Evolutionary conservation across 1,139 yeast genomes (phyloP), one percentile per base, ranked within the genome.

Genomic region (Entelexis paramagnoliae): DNA sequence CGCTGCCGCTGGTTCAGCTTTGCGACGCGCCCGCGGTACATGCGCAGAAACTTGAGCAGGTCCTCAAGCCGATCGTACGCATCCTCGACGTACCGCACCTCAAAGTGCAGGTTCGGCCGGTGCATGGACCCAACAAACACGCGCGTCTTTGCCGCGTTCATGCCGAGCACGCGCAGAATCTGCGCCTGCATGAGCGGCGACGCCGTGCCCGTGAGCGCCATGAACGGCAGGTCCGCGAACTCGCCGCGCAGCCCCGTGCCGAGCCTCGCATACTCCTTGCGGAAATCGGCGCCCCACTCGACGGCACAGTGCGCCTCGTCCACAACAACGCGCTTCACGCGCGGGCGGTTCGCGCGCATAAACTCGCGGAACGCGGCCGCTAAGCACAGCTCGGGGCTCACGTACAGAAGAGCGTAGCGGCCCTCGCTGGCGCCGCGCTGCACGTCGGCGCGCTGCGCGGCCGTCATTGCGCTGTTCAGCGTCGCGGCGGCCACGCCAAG

Each of bases 231-330:
- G 45, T 74, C 76, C 0, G 95, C 94, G 63, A 77, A 89, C 53
- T 78, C 76, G 29, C 71, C 68, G 61, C 88, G 85, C 66, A 91
- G 83, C 58, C 75, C 75, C 7, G 44, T 17, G 40, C 81, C 81
- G 65, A 93, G 72, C 19, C 81, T 83, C 60, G 89, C 87, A 67
- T 93, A 93, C 65, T 91, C 97, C 0, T 96, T 96, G 55, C 99
- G 74, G 66, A 93, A 93, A 67, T 91, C 98, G 66, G 91, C 97
- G 10, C 99, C 99, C 99, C 99, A 93, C 14, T 95, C 85, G 54
- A 96, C 87, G 51, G 91, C 94, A 74, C 99, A 93, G 68, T 93
- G 99, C 0, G 98, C 98, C 64, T 93, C 99, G 68, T 93, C 99
- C 42, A 93, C 87, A 11, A 93, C 96, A 33, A 93, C 77, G 49